Evolutionary conservation across 139 green algal genomes (phyloP).

Genomic region (Chlorella sp.): DNA sequence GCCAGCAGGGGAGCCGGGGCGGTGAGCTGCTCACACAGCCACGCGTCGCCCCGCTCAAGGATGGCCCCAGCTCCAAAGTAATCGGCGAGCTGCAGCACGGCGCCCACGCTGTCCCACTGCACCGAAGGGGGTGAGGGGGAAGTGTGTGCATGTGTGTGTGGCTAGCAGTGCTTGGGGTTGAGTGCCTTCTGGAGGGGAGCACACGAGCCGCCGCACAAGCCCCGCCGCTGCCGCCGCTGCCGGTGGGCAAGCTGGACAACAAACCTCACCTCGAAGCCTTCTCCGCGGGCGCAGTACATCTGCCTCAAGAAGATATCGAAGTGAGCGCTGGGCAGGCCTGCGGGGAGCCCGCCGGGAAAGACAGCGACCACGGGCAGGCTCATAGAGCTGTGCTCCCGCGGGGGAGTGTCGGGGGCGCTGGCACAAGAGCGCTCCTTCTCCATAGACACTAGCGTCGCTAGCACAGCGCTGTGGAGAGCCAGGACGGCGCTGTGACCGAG

Average conservation of each 20-base stretch:
- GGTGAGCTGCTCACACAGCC: constrained; percentile 11
- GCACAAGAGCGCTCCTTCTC: not conserved
- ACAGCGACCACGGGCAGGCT: not conserved
- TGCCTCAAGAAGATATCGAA: not conserved
- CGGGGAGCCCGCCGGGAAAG: not conserved
- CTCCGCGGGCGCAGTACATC: not conserved
- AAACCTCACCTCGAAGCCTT: not conserved
- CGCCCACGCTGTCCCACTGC: constrained; percentile 12
- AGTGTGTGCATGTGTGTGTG: not conserved
- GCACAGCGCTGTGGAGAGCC: not conserved
- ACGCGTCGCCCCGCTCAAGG: not conserved
- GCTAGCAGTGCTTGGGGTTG: not conserved
- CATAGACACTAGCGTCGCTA: not conserved
- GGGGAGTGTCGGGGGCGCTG: too few species aligned
- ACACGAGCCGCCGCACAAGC: too few species aligned
- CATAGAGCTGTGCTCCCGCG: not conserved
- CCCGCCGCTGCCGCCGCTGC: too few species aligned
- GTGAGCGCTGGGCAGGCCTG: not conserved
- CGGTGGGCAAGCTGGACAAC: too few species aligned
- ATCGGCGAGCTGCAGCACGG: constrained; percentile 1
- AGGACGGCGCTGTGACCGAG: not conserved
- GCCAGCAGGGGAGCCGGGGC: not conserved
- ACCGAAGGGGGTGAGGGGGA: not conserved
- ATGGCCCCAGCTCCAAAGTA: constrained; percentile 17
- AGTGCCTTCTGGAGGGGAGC: not conserved